Evolutionary conservation across 108 stramenopile species (phyloP).

Genomic region (Cylindrotheca closterium): DNA sequence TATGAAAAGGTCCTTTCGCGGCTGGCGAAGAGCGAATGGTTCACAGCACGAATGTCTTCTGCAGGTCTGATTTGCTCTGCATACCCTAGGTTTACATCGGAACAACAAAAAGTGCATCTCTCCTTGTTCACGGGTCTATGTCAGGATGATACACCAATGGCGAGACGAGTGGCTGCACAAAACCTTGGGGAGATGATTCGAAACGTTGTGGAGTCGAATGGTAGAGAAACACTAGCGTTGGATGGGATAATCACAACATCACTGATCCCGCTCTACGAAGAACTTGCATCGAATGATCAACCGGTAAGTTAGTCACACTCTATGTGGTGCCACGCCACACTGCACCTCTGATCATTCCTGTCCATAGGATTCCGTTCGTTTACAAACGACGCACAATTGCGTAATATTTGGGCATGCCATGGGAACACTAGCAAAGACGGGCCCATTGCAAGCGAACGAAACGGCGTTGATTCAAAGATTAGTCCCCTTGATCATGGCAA

Average conservation of each 20-base stretch:
- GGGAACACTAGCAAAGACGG: conserved; percentile 26
- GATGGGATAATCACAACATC: conserved; percentile 42
- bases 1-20: conserved; percentile 83
- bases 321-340: not conserved
- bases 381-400: conserved; percentile 92
- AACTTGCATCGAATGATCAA: conserved; percentile 89
- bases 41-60: conserved; percentile 94
- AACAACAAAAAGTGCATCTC: conserved; percentile 47
- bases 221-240: conserved; percentile 37
- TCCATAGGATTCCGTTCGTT: conserved; percentile 83
- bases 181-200: conserved; percentile 73
- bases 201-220: conserved; percentile 53
- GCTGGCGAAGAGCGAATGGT: conserved; percentile 93
- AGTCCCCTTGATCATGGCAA: conserved; percentile 78
- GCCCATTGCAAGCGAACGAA: conserved; percentile 22
- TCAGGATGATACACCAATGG: conserved; percentile 96
- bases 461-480: conserved; percentile 52
- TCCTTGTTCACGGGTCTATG: conserved; percentile 73
- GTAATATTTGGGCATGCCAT: conserved; percentile 81
- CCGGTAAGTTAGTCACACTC: conserved; percentile 31
- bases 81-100: conserved; percentile 46
- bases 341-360: not conserved
- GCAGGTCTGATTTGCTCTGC: conserved; percentile 77
- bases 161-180: conserved; percentile 84
- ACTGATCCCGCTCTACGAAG: conserved; percentile 75